These are phyloP conservation scores for Fusarium sp. DNA, from an alignment of 2,329 filamentous ascomycete genomes.

Conservation along the genomic window DNA sequence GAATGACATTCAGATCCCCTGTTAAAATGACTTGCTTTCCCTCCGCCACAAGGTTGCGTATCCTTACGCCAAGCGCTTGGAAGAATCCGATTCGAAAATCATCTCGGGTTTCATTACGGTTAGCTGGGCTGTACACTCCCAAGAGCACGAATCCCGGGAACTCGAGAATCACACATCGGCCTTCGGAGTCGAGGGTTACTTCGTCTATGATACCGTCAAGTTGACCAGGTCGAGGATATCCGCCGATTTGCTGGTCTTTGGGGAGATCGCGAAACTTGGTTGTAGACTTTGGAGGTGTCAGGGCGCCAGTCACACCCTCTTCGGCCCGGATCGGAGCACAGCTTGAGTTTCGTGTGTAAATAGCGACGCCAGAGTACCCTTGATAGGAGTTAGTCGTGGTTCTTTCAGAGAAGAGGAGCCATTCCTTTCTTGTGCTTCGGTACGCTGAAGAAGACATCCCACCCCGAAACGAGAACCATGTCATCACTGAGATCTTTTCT, in stretches of 20 bases:
- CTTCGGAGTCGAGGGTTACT: conserved; percentile 86
- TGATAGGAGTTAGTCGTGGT: conserved; percentile 4
- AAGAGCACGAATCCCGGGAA: conserved; percentile 96
- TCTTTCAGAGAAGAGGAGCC: neutral
- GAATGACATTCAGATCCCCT: conserved; percentile 88
- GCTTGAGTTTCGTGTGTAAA: conserved; percentile 90
- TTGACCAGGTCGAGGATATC: conserved; percentile 83
- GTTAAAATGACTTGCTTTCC: conserved; percentile 90
- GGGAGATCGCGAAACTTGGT: conserved; percentile 83
- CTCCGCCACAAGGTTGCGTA: conserved; percentile 84
- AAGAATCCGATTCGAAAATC: conserved; percentile 88
- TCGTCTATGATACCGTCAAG: conserved; percentile 77
- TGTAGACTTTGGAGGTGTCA: conserved; percentile 80
- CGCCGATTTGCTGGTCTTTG: conserved; percentile 83
- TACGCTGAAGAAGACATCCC: conserved; percentile 96
- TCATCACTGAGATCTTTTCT: conserved; percentile 92
- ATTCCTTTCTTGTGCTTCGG: conserved; percentile 93
- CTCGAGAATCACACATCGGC: conserved; percentile 90
- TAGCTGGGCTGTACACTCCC: conserved; percentile 93
- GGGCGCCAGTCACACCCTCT: conserved; percentile 90
- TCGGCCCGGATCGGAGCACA: conserved; percentile 92
- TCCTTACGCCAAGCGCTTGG: conserved; percentile 83
- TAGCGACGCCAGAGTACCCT: conserved; percentile 97
- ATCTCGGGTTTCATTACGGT: conserved; percentile 86
- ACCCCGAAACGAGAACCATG: conserved; percentile 94